phyloP scores from a whole-genome alignment of 305 asterid species.

The Coffea humblotiana region DNA sequence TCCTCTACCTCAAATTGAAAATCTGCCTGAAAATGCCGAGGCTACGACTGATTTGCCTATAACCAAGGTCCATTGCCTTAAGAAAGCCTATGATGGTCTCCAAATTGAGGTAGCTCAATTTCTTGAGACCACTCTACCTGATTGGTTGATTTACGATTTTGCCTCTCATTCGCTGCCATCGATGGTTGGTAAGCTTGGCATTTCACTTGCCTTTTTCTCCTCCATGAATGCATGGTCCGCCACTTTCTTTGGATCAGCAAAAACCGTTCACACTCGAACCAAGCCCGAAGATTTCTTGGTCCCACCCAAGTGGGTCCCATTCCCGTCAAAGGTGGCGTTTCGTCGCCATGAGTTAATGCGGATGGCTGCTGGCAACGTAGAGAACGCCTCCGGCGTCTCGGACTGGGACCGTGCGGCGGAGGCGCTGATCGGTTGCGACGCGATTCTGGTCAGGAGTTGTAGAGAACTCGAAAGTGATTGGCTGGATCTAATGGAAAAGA shows the following conservation, averaged over 20 bases:
- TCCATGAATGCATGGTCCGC: slow-evolving; percentile 16
- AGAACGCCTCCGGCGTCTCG: slow-evolving; percentile 18
- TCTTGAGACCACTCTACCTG: slow-evolving; percentile 32
- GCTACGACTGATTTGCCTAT: slow-evolving; percentile 39
- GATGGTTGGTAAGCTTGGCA: neutral
- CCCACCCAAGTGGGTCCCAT: slow-evolving; percentile 43
- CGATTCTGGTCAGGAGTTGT: too few species aligned
- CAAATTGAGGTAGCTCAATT: slow-evolving; percentile 30
- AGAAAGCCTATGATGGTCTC: slow-evolving; percentile 45
- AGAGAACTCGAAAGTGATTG: too few species aligned
- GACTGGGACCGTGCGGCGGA: neutral
- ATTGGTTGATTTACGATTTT: slow-evolving; percentile 46
- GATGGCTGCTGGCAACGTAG: neutral
- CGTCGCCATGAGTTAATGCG: slow-evolving; percentile 21
- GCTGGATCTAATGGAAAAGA: too few species aligned
- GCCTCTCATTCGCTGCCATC: slow-evolving; percentile 42
- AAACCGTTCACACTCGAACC: neutral
- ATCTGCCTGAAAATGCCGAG: slow-evolving; percentile 45
- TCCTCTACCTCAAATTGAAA: slow-evolving; percentile 22
- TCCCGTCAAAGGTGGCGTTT: slow-evolving; percentile 32
- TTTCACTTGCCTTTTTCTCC: too few species aligned
- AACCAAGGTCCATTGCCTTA: slow-evolving; percentile 35
- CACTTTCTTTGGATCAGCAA: too few species aligned
- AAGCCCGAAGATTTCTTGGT: slow-evolving; percentile 42
- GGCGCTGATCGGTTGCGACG: too few species aligned